Base-by-base conservation (phyloP, 495 filamentous ascomycete genomes). In the Aspergillus mulundensis region DNA sequence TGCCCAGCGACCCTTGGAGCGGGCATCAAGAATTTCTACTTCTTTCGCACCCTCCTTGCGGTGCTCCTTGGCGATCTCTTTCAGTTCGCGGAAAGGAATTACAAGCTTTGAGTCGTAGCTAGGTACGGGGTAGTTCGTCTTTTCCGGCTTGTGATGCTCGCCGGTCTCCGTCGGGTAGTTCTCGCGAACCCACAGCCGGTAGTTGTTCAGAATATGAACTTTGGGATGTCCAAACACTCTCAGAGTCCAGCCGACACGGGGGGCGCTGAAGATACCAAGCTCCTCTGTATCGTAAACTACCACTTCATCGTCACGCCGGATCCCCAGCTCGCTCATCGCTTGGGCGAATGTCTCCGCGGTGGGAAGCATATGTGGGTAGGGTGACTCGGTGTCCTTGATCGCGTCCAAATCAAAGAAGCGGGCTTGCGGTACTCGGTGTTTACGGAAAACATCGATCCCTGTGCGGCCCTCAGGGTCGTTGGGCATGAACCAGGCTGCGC, bases 361-460 rank as follows among this genome's bases (percentile, higher is more conserved):
- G 3, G 95, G 95, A 7, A 98, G 87, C 94, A 98, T 98, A 69
- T 98, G 94, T 12, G 94, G 93, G 66, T 96, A 98, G 7, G 88
- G 87, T 32, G 89, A 95, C 60, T 83, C 81, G 62, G 83, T 82
- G 66, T 97, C 95, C 59, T 91, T 92, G 62, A 96, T 80, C 28
- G 79, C 87, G 71, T 98, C 95, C 20, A 98, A 78, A 70, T 97
- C 90, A 69, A 98, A 98, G 82, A 97, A 98, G n/a, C 91, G 86
- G 1, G 94, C 84, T 57, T 82, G 81, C 0, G 93, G 91, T 57
- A 98, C 91, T 42, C 88, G 88, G 60, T 80, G 80, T 61, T 87
- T 76, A 55, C 80, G 79, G 78, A 91, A 97, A 54, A 86, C 84
- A 39, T 89, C 75, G 59, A 81, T 76, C 46, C 95, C 95, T 53